phyloP scores from a whole-genome alignment of 2,329 filamentous ascomycete genomes.

The Aspergillus phoenicis region DNA sequence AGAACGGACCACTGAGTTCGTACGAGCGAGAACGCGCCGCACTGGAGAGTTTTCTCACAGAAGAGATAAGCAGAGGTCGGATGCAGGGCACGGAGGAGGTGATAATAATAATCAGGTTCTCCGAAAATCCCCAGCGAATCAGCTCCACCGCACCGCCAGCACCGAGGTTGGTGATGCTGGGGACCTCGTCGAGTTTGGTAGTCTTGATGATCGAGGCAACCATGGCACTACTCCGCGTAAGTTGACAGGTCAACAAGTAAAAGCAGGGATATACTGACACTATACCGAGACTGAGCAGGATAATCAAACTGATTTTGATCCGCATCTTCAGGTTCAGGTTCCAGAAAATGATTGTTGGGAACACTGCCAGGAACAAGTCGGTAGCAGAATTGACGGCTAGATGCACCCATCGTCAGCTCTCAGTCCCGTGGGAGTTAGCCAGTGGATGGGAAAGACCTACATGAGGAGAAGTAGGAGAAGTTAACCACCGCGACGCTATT shows the following conservation, averaged over 20 bases:
- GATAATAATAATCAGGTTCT: constrained; percentile 35
- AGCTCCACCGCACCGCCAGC: constrained; percentile 27
- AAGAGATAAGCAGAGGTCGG: constrained; percentile 33
- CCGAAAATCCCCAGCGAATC: constrained; percentile 35
- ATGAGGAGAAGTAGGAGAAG: constrained; percentile 35
- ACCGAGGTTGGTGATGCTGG: constrained; percentile 32
- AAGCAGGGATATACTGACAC: constrained; percentile 22
- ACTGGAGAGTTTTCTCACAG: constrained; percentile 34
- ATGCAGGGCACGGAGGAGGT: constrained; percentile 36
- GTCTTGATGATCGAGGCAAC: constrained; percentile 37
- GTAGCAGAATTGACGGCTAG: constrained; percentile 32
- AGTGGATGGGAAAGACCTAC: constrained; percentile 14
- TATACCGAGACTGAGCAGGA: constrained; percentile 31
- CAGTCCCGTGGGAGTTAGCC: background rate
- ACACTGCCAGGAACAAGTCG: constrained; percentile 34
- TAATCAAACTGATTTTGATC: constrained; percentile 33
- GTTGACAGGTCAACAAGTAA: background rate
- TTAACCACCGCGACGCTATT: constrained; percentile 24
- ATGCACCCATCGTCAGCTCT: background rate
- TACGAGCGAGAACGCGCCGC: constrained; percentile 29
- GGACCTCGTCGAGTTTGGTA: constrained; percentile 29
- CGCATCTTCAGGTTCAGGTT: constrained; percentile 32
- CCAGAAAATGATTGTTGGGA: constrained; percentile 35
- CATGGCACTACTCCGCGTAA: constrained; percentile 28
- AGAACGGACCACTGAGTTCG: constrained; percentile 31